Evolutionary conservation across 2,329 filamentous ascomycete species (phyloP), one percentile per base, ranked within the genome.

Genomic region (Talaromyces sp.): DNA sequence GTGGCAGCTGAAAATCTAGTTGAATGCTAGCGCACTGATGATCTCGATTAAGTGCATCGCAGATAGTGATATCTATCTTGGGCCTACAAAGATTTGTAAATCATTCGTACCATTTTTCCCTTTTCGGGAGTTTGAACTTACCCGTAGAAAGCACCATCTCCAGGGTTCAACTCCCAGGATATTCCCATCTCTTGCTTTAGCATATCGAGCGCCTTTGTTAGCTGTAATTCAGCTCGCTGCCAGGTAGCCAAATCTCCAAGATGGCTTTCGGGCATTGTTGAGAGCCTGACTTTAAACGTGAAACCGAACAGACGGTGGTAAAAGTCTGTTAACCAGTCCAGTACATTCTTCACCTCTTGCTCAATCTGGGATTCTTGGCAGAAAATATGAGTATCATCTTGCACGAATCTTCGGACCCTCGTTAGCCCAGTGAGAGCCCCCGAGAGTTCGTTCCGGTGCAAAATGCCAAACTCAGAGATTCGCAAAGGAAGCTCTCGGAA

Each of bases 321-420:
- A 41, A 41, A 41, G 10, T 8, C 37, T 13, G 37, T 41, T 41
- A 41, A 6, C 5, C 37, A 60, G 92, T 67, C 92, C 54, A 95
- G 78, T 1, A 90, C 92, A 66, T 85, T 85, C 61, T 84, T 83
- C 65, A 94, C 93, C 77, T 95, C 91, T 3, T 85, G 81, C 69
- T 87, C 82, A 65, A 94, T 90, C 76, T 95, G 91, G 52, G 83
- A 82, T 6, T 89, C 90, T 1, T 90, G 87, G 75, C 92, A 96
- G 77, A 96, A 96, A 68, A 96, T 95, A 77, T 96, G 92, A 5
- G 90, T 90, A 74, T 96, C 92, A 74, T 96, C 92, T 74, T 96
- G 92, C 76, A 95, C 91, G 76, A 96, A 96, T 27, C 92, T 86
- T 43, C 92, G 86, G 57, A 96, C 91, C 65, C 92, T 87, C 2